These are phyloP conservation scores for Fusarium albosuccineum DNA, from an alignment of 2,329 filamentous ascomycete species.

Conservation along the genomic window DNA sequence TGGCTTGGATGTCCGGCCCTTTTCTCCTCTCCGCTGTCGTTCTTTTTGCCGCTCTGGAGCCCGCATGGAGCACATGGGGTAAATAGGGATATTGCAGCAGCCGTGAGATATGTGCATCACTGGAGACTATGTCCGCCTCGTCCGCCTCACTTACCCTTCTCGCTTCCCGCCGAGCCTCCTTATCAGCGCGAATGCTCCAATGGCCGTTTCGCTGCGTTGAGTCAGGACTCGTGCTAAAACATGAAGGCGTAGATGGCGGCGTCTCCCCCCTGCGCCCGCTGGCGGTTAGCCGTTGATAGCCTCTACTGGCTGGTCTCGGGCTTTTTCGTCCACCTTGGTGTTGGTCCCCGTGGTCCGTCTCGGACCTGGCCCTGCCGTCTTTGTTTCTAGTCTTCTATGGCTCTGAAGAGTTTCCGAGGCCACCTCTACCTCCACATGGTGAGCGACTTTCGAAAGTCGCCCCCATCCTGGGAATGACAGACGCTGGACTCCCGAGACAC, in stretches of 20 bases:
- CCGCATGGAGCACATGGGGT: background rate
- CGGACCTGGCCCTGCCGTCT: slow-evolving; percentile 12
- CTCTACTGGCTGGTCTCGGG: slow-evolving; percentile 1
- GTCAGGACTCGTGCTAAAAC: slow-evolving; percentile 29
- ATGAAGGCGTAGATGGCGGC: slow-evolving; percentile 23
- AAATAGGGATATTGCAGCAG: slow-evolving; percentile 24
- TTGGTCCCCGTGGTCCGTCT: slow-evolving; percentile 11
- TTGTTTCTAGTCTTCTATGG: slow-evolving; percentile 23
- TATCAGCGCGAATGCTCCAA: slow-evolving; percentile 33
- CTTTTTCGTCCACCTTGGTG: slow-evolving; percentile 5
- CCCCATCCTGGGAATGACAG: background rate
- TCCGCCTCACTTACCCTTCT: slow-evolving; percentile 21
- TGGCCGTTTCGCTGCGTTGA: slow-evolving; percentile 11
- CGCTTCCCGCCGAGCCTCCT: slow-evolving; percentile 28
- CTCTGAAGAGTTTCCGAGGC: slow-evolving; percentile 20
- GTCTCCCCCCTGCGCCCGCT: slow-evolving; percentile 34
- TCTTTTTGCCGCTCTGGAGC: slow-evolving; percentile 8
- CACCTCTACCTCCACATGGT: slow-evolving; percentile 20
- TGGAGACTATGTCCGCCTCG: slow-evolving; percentile 25
- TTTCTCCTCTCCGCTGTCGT: background rate
- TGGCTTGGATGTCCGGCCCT: slow-evolving; percentile 30
- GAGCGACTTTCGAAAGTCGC: slow-evolving; percentile 14
- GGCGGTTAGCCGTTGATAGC: slow-evolving; percentile 2
- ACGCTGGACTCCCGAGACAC: slow-evolving; percentile 27
- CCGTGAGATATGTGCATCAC: slow-evolving; percentile 19